Evolutionary conservation across 352 stramenopile genomes (phyloP), one percentile per base, ranked within the genome.

Genomic region (Albugo laibachii): DNA sequence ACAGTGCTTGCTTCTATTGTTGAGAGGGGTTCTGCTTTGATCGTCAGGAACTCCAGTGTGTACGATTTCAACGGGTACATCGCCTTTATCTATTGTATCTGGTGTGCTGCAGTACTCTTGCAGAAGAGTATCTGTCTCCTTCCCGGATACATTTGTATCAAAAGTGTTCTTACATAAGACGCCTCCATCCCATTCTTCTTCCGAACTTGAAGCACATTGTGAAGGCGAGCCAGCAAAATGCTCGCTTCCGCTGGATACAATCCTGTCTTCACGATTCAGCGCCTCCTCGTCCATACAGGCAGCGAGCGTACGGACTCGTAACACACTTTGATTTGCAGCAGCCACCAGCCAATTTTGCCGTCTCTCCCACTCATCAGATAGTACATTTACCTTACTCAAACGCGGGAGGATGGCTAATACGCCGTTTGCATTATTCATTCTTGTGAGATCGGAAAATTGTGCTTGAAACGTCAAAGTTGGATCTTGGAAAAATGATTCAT

Each of bases 401-500:
- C 83, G 55, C 27, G 73, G 76, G 10, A 86, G 49, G 18, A 89
- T 61, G 0, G 71, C 58, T 14, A 89, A 48, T 8, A 83, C 45
- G 0, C 75, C 75, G 19, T 62, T 81, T 24, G 67, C 24, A 31
- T 31, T 80, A 49, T 81, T 86, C 6, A 82, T 69, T 20, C 71
- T 66, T 27, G 71, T 86, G 40, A 82, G 63, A 49, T 86, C 73
- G 13, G 70, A 83, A 52, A 83, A 86, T 49, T 83, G 66, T 19
- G 63, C 63, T 53, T 86, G 68, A 45, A 83, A 81, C 19, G 64
- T 65, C 20, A 83, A 49, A 15, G 68, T 82, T 18, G 69, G 70
- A 46, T 89, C 76, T 47, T 81, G 65, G 50, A 86, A 86, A 51
- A 86, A 89, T 41, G 74, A 47, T 44, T 89, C 76, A 54, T 89